Percentiles rank a stretch among this genome's conserved stretches.
phyloP scores from a whole-genome alignment of 2,329 filamentous ascomycete species.

The Cladophialophora exuberans region DNA sequence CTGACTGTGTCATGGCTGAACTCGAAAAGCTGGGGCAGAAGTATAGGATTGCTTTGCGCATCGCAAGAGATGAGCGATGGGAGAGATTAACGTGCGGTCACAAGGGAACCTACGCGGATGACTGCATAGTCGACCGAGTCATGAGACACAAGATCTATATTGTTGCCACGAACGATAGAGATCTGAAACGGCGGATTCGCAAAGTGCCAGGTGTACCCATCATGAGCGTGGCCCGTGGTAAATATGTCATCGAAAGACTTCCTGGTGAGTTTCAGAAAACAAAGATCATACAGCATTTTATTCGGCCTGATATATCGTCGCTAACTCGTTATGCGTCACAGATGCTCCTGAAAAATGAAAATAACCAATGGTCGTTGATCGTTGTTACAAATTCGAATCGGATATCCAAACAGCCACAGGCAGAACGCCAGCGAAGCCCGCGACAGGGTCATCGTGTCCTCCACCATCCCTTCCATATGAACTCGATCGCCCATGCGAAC shows the following conservation, averaged over 20 bases:
- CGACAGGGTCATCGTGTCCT: neutral
- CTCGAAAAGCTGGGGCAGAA: conserved; percentile 87
- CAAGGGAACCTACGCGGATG: conserved; percentile 85
- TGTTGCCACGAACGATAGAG: conserved; percentile 71
- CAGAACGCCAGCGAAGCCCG: too few species aligned
- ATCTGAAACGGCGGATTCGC: conserved; percentile 78
- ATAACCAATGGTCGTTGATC: neutral
- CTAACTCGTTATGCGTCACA: too few species aligned
- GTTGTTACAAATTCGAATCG: too few species aligned
- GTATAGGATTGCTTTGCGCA: conserved; percentile 81
- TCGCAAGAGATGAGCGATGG: conserved; percentile 89
- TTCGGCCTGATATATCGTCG: too few species aligned
- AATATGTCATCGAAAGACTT: conserved; percentile 91
- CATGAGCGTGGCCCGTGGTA: conserved; percentile 81
- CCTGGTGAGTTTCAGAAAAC: conserved; percentile 66
- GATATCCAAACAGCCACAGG: neutral
- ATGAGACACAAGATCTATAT: conserved; percentile 77
- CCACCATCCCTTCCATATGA: conserved; percentile 25
- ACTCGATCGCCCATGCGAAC: conserved; percentile 32
- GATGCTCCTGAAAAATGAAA: conserved; percentile 32
- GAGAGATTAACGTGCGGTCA: conserved; percentile 86
- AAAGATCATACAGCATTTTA: neutral
- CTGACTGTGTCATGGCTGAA: conserved; percentile 79
- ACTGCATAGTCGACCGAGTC: conserved; percentile 76
- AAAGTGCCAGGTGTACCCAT: conserved; percentile 74